Evolutionary conservation across 2,329 filamentous ascomycete genomes (phyloP).

Genomic region (Lachnellula arida): DNA sequence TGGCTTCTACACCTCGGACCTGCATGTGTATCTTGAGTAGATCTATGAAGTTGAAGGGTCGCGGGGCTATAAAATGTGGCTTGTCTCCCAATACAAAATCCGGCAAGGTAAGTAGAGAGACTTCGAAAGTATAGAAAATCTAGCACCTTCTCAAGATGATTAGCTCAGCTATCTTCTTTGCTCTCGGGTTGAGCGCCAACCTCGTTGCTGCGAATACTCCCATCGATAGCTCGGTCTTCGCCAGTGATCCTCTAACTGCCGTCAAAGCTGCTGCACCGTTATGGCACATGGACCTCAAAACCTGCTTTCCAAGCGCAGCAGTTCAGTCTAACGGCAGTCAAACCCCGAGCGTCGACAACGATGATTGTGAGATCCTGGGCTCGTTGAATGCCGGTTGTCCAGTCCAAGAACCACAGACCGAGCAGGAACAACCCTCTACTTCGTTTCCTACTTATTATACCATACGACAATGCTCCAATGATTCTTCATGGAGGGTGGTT

Average conservation of each 20-base stretch:
- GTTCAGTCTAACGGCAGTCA: conserved; percentile 12
- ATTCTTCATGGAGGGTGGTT: conserved; percentile 16
- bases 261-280: conserved; percentile 13
- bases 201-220: conserved; percentile 12
- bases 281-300: conserved; percentile 18
- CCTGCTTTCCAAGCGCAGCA: conserved; percentile 16
- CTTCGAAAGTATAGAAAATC: not conserved
- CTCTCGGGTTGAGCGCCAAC: not conserved
- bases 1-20: not conserved
- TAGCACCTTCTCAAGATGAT: not conserved
- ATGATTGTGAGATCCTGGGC: conserved; percentile 9
- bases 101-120: not conserved
- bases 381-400: conserved; percentile 12
- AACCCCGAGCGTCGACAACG: conserved; percentile 8
- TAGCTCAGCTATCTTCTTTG: not conserved
- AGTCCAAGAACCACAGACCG: conserved; percentile 8
- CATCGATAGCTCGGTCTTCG: conserved; percentile 12
- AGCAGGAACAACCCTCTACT: conserved; percentile 13
- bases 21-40: not conserved
- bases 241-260: conserved; percentile 7
- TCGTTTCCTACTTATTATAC: conserved; percentile 20
- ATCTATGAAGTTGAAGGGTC: too few species aligned
- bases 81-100: too few species aligned
- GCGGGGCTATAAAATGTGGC: too few species aligned
- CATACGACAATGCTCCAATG: conserved; percentile 11